Evolutionary conservation across 1,284 basidiomycete species (phyloP).

Genomic region (Fomitopsis pinicola): DNA sequence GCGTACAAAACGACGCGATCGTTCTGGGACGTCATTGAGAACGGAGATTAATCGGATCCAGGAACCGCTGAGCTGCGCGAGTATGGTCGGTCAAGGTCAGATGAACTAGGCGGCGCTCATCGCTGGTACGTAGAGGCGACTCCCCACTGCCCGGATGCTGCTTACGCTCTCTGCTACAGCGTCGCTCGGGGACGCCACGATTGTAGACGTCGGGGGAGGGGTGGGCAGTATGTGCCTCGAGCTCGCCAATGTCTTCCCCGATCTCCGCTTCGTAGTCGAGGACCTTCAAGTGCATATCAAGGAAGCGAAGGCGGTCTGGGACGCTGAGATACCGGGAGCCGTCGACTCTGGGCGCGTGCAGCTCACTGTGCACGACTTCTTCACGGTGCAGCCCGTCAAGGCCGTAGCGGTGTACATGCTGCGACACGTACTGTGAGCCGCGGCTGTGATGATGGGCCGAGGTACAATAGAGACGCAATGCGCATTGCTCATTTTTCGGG

Average conservation of each 20-base stretch:
- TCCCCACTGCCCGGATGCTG: not conserved
- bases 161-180: not conserved
- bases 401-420: constrained; percentile 25
- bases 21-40: not conserved
- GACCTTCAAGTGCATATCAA: constrained; percentile 12
- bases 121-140: not conserved
- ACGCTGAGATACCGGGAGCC: constrained; percentile 4
- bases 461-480: not conserved
- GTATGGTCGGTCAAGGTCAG: constrained; percentile 10
- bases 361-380: constrained; percentile 26
- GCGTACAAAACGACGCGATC: not conserved
- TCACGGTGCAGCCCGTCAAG: constrained; percentile 25
- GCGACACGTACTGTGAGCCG: constrained; percentile 21
- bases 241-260: constrained; percentile 9
- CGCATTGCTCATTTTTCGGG: not conserved
- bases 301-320: constrained; percentile 9
- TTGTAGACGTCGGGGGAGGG: constrained; percentile 19
- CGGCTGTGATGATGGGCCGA: not conserved
- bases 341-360: constrained; percentile 3
- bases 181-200: constrained; percentile 4
- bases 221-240: constrained; percentile 13
- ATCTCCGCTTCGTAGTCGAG: constrained; percentile 18
- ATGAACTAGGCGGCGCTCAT: constrained; percentile 5
- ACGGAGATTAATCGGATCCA: not conserved
- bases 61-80: not conserved